Conservation (phyloP, 2,329 filamentous ascomycete species). For the Orbilia quercus region DNA sequence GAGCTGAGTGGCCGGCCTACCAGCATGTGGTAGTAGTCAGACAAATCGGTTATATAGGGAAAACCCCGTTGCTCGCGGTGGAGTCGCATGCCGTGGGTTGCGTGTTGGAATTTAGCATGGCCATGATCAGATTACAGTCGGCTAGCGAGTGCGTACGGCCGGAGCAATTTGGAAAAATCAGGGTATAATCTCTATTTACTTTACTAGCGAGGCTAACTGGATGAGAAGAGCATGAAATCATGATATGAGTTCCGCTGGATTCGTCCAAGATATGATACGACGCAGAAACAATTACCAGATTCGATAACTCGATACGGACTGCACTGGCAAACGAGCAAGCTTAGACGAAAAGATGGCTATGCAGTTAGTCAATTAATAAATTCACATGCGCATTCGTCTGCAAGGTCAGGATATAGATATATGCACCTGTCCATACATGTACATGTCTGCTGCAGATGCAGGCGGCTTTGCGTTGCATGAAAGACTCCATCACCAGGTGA, state of each 20-base stretch:
- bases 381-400: conserved; percentile 37
- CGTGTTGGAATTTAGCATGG: conserved; percentile 47
- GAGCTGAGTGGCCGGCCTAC: too few relatives aligned
- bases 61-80: neutral
- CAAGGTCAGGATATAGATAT: conserved; percentile 35
- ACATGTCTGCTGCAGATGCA: conserved; percentile 32
- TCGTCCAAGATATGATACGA: conserved; percentile 5
- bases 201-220: conserved; percentile 15
- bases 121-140: neutral
- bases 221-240: too few relatives aligned
- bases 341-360: conserved; percentile 46
- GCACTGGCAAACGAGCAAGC: neutral
- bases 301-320: too few relatives aligned
- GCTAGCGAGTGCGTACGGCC: neutral
- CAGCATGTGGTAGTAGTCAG: conserved; percentile 27
- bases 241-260: neutral
- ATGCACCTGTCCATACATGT: too few relatives aligned
- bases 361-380: neutral
- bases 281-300: neutral
- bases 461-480: conserved; percentile 21
- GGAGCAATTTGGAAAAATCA: too few relatives aligned
- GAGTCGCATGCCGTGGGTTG: conserved; percentile 36
- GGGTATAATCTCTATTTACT: too few relatives aligned
- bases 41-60: neutral
- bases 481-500: conserved; percentile 45